phyloP scores from a whole-genome alignment of 148 eudicot genomes.

The Rheum nobile region DNA sequence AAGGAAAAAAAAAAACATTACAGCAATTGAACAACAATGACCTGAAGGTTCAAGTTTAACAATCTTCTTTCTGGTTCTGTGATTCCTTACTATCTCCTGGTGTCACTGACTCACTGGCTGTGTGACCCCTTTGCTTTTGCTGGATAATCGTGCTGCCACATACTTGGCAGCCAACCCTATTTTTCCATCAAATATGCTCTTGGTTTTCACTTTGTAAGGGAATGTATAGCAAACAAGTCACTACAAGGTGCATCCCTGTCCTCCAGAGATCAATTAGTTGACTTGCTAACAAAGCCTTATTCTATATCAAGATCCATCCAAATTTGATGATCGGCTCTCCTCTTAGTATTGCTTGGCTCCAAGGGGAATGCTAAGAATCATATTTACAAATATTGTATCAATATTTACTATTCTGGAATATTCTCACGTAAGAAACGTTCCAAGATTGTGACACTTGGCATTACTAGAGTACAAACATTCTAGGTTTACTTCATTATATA shows the following conservation, averaged over 20 bases:
- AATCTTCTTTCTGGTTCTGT: no score
- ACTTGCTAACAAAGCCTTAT: background rate
- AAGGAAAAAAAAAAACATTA: background rate
- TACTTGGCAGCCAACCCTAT: no score
- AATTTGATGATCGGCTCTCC: background rate
- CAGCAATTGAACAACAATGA: background rate
- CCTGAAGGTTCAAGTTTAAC: background rate
- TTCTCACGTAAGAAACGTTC: background rate
- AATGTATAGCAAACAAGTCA: no score
- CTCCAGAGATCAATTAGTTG: background rate
- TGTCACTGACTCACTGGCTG: background rate
- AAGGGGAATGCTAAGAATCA: background rate
- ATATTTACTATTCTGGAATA: background rate
- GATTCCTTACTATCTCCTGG: background rate
- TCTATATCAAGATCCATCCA: background rate
- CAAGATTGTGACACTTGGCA: background rate
- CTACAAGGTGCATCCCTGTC: no score
- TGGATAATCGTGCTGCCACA: no score
- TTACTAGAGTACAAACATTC: background rate
- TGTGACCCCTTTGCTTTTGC: no score
- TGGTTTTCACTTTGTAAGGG: background rate
- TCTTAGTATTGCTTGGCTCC: background rate
- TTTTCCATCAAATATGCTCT: background rate
- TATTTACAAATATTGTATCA: background rate
- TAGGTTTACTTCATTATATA: background rate